phyloP scores from a whole-genome alignment of 768 basidiomycete genomes.

The Lepiota brunneoincarnata region DNA sequence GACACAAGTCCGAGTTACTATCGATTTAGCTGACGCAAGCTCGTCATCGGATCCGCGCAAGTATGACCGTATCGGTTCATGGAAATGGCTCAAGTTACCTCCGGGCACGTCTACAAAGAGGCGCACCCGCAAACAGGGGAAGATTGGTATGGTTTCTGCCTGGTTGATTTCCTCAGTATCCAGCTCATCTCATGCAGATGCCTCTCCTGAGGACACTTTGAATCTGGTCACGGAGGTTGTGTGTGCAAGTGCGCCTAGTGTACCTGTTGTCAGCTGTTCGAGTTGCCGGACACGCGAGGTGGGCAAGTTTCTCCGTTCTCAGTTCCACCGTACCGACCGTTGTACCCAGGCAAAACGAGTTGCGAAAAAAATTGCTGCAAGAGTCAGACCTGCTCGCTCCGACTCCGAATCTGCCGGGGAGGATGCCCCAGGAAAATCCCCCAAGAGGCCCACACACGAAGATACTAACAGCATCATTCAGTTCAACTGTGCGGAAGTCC shows the following conservation, averaged over 20 bases:
- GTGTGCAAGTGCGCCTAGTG: constrained; percentile 78
- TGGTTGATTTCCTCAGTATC: background rate
- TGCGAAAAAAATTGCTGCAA: constrained; percentile 83
- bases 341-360: constrained; percentile 75
- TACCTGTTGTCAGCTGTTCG: constrained; percentile 77
- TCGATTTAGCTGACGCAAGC: constrained; percentile 73
- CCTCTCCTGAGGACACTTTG: constrained; percentile 65
- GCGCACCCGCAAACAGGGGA: constrained; percentile 79
- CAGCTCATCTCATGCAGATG: constrained; percentile 42
- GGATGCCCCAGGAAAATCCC: constrained; percentile 39
- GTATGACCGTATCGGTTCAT: constrained; percentile 83
- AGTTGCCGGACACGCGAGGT: constrained; percentile 89
- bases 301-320: constrained; percentile 17
- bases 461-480: constrained; percentile 86
- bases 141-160: constrained; percentile 54
- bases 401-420: constrained; percentile 67
- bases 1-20: constrained; percentile 84
- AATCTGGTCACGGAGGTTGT: constrained; percentile 72
- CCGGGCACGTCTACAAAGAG: constrained; percentile 82
- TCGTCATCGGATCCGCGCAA: constrained; percentile 58
- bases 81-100: constrained; percentile 85
- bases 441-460: constrained; percentile 51
- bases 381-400: constrained; percentile 73
- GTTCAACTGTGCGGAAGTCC: constrained; percentile 89
- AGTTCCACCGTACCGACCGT: constrained; percentile 1